These are phyloP conservation scores for Ophiosphaerella herpotricha DNA, from an alignment of 2,329 filamentous ascomycete species.

Conservation along the genomic window DNA sequence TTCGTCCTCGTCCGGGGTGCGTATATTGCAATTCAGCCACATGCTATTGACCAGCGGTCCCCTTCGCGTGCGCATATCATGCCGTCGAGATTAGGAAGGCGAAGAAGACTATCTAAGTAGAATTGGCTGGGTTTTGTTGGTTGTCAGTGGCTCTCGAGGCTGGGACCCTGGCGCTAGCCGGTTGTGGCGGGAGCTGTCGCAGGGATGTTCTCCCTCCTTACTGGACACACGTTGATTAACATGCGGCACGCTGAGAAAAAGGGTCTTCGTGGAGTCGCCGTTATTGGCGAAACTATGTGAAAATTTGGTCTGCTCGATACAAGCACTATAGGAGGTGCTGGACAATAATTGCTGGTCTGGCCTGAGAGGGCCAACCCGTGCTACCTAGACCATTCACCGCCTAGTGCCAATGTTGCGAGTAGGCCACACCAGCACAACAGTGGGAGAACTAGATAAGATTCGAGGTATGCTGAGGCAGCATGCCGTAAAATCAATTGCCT, in stretches of 20 bases:
- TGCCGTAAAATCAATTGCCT: too few relatives aligned
- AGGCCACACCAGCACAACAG: too few relatives aligned
- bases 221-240: slow-evolving; percentile 13
- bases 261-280: slow-evolving; percentile 4
- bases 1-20: neutral
- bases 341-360: slow-evolving; percentile 1
- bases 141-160: slow-evolving; percentile 2
- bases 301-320: neutral
- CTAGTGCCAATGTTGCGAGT: too few relatives aligned
- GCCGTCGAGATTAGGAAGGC: slow-evolving; percentile 7
- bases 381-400: too few relatives aligned
- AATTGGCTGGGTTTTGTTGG: slow-evolving; percentile 16
- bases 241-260: slow-evolving; percentile 4
- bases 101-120: slow-evolving; percentile 1
- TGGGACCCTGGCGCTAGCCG: slow-evolving; percentile 9
- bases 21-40: slow-evolving; percentile 6
- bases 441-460: too few relatives aligned
- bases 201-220: slow-evolving; percentile 11
- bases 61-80: slow-evolving; percentile 9
- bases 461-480: too few relatives aligned
- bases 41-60: slow-evolving; percentile 2
- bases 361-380: too few relatives aligned
- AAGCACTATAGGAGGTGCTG: slow-evolving; percentile 3
- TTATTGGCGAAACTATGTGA: slow-evolving; percentile 4
- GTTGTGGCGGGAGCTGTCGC: slow-evolving; percentile 10